phyloP scores from a whole-genome alignment of 495 filamentous ascomycete genomes.

The Parmelia sp. region DNA sequence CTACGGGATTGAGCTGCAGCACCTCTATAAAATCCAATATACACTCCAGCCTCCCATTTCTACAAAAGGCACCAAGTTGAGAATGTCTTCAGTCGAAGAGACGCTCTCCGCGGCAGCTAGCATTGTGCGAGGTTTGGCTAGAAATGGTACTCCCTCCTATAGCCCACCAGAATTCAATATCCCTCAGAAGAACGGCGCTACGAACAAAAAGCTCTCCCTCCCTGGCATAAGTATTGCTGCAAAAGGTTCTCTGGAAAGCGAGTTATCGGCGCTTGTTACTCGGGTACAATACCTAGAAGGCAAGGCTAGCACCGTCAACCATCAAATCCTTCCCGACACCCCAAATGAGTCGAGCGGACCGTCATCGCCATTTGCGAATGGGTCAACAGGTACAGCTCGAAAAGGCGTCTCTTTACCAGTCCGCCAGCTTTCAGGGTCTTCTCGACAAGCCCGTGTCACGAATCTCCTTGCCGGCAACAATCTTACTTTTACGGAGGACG shows the following conservation, averaged over 20 bases:
- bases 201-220: constrained; percentile 48
- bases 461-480: constrained; percentile 24
- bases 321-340: constrained; percentile 55
- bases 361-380: constrained; percentile 47
- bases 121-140: constrained; percentile 57
- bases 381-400: constrained; percentile 25
- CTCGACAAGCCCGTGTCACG: constrained; percentile 24
- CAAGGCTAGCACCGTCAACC: constrained; percentile 50
- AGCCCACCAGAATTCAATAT: constrained; percentile 38
- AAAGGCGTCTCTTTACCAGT: constrained; percentile 17
- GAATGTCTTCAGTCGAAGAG: constrained; percentile 42
- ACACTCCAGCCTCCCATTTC: neutral
- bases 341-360: constrained; percentile 49
- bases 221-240: constrained; percentile 58
- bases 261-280: constrained; percentile 60
- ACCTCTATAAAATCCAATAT: neutral
- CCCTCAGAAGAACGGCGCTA: constrained; percentile 28
- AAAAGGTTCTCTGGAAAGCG: constrained; percentile 63
- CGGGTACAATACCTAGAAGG: constrained; percentile 64
- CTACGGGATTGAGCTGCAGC: constrained; percentile 1
- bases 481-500: constrained; percentile 56
- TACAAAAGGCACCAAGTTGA: constrained; percentile 1
- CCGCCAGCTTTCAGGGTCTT: constrained; percentile 25
- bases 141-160: constrained; percentile 39
- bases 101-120: constrained; percentile 56